phyloP scores from a whole-genome alignment of 352 stramenopile species.

The Pythium sukuiense region DNA sequence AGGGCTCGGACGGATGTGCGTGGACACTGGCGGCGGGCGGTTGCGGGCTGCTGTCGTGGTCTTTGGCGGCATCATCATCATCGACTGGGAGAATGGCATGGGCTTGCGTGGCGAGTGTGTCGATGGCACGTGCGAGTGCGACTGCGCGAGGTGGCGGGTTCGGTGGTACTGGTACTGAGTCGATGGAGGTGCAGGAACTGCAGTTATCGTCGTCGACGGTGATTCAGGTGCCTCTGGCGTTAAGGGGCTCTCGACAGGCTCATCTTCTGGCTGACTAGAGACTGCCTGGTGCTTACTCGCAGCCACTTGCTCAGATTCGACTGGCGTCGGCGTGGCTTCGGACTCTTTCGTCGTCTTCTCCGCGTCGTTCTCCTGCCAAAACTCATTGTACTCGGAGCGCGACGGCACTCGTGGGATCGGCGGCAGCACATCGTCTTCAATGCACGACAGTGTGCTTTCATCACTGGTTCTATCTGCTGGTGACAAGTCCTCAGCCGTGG shows the following conservation, averaged over 20 bases:
- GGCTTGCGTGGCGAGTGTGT: constrained; percentile 13
- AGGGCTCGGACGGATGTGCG: constrained; percentile 21
- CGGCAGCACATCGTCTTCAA: not conserved
- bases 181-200: not conserved
- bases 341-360: not conserved
- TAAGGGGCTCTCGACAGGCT: not conserved
- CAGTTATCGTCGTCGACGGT: not conserved
- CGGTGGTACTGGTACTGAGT: not conserved
- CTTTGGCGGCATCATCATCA: constrained; percentile 15
- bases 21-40: constrained; percentile 19
- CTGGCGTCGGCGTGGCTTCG: not conserved
- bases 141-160: constrained; percentile 5
- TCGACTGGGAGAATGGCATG: constrained; percentile 24
- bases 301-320: not conserved
- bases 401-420: not conserved
- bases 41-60: constrained; percentile 11
- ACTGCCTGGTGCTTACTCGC: not conserved
- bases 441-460: not conserved
- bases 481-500: not conserved
- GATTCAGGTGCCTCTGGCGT: not conserved
- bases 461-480: not conserved
- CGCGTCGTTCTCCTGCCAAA: not conserved
- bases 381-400: not conserved
- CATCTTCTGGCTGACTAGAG: not conserved
- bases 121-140: not conserved